Conservation (phyloP, 352 stramenopile genomes). For the Phytophthora sansomeana region DNA sequence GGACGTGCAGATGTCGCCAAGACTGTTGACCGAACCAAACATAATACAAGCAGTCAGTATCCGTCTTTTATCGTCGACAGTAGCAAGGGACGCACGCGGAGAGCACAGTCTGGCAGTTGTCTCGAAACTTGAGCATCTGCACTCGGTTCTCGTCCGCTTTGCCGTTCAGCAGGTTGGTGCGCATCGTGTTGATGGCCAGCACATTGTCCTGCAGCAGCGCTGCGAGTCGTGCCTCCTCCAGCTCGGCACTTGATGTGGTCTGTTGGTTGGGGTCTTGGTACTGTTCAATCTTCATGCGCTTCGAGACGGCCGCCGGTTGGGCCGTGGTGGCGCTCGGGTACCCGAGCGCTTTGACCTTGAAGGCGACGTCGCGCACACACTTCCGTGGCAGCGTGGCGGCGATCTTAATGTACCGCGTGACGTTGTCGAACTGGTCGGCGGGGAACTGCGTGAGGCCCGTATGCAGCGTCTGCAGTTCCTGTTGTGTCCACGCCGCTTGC, state of each 20-base stretch:
- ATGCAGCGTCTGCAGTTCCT: constrained; percentile 76
- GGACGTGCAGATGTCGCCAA: constrained; percentile 64
- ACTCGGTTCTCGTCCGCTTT: constrained; percentile 57
- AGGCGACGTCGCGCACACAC: constrained; percentile 80
- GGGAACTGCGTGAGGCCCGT: constrained; percentile 64
- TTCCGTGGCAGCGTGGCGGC: constrained; percentile 71
- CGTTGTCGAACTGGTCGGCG: constrained; percentile 69
- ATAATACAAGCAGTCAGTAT: constrained; percentile 5
- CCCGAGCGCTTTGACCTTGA: constrained; percentile 60
- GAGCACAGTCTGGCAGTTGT: constrained; percentile 70
- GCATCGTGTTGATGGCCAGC: constrained; percentile 67
- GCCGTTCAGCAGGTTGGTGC: constrained; percentile 71
- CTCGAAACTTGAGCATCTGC: constrained; percentile 73
- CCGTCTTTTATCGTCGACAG: too few species aligned
- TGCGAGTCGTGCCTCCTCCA: constrained; percentile 58
- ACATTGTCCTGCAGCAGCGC: constrained; percentile 78
- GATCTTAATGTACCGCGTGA: constrained; percentile 89
- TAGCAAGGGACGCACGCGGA: constrained; percentile 54
- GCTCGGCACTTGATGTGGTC: constrained; percentile 27
- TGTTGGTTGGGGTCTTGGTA: constrained; percentile 43
- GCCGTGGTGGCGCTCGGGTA: constrained; percentile 35
- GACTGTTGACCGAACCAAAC: constrained; percentile 31
- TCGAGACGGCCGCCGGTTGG: constrained; percentile 39
- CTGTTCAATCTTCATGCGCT: constrained; percentile 72
- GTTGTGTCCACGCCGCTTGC: constrained; percentile 58